Base-by-base conservation (phyloP, 2,329 filamentous ascomycete genomes). In the Ambrosiella cleistominuta region DNA sequence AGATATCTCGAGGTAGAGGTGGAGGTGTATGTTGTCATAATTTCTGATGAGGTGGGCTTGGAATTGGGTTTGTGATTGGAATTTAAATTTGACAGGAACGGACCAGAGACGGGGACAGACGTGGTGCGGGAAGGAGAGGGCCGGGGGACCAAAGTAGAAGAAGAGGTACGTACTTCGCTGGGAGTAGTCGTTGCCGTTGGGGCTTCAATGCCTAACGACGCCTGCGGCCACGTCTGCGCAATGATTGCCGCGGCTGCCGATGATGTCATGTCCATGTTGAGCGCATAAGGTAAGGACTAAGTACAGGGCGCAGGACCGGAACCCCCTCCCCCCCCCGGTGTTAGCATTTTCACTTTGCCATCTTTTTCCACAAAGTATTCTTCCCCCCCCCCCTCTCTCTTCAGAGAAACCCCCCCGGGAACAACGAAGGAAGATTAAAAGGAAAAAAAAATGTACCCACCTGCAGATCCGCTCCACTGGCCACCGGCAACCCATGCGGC, bases 251-350 rank as follows among this genome's bases (percentile, higher is more conserved):
- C 44, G 7, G 54, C 58, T 7, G 58, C 51, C 11, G 47, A 52
- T 4, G 54, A 36, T 13, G 54, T 47, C 44, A 58, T 57, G 35
- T 60, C 56, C 11, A 60, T 54, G 17, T 51, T 57, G 38, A 60
- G 56, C 13, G 59, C 40, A 50, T 60, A 60, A 27, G 59, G 55
- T 38, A 60, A 44, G 45, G 50, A 17, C 59, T 60, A 52, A 42
- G 17, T 35, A 8, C 5, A 51, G 35, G 35, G 13, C n/a, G n/a
- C 13, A 47, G 7, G 19, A 17, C n/a, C 15, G n/a, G n/a, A 39
- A 13, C 27, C 27, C 27, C 2, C 27, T 2, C 27, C 27, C 27
- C 27, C 27, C 27, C 4, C 27, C 6, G 15, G 11, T 36, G 13
- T 17, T 38, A 39, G 36, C 42, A 17, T 39, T 15, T n/a, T 27